A percentile compares a stretch with the other conserved stretches of the same genome.
Evolutionary conservation across 768 basidiomycete genomes (phyloP).

Genomic region (Leccinellum albellum): DNA sequence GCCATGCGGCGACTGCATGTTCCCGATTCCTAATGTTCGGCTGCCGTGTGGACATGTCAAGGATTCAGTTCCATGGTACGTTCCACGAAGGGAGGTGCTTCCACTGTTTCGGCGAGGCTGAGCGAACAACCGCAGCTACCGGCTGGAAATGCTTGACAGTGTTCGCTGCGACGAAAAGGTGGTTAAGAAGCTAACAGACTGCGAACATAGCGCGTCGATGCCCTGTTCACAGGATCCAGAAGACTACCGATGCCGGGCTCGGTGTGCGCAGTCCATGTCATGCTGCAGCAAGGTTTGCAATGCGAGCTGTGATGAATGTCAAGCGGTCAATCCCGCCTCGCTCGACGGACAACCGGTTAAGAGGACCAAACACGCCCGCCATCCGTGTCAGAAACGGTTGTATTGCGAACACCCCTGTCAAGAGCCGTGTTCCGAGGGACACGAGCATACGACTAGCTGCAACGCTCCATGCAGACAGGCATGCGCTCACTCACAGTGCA

Average conservation of each 20-base stretch:
- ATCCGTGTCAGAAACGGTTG: constrained; percentile 48
- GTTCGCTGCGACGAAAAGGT: constrained; percentile 44
- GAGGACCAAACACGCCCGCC: constrained; percentile 38
- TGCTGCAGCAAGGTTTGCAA: constrained; percentile 55
- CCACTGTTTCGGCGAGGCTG: background rate
- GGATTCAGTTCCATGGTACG: constrained; percentile 48
- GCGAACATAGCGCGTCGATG: constrained; percentile 51
- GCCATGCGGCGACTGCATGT: constrained; percentile 51
- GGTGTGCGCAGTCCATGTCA: constrained; percentile 42
- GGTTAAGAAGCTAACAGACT: constrained; percentile 42
- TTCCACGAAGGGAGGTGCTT: background rate
- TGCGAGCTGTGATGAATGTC: constrained; percentile 49
- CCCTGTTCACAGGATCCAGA: constrained; percentile 45
- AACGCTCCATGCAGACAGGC: constrained; percentile 46
- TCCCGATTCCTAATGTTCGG: constrained; percentile 41
- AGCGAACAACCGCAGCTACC: constrained; percentile 34
- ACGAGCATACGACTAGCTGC: constrained; percentile 49
- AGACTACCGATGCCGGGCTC: constrained; percentile 34
- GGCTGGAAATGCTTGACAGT: constrained; percentile 41
- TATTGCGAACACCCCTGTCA: constrained; percentile 57
- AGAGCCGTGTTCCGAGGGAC: constrained; percentile 44
- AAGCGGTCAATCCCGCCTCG: constrained; percentile 16
- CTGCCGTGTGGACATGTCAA: constrained; percentile 59
- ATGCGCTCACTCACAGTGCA: constrained; percentile 53
- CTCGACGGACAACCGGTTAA: constrained; percentile 4